Evolutionary conservation across 768 basidiomycete species (phyloP).

Genomic region (Baorangia bicolor): DNA sequence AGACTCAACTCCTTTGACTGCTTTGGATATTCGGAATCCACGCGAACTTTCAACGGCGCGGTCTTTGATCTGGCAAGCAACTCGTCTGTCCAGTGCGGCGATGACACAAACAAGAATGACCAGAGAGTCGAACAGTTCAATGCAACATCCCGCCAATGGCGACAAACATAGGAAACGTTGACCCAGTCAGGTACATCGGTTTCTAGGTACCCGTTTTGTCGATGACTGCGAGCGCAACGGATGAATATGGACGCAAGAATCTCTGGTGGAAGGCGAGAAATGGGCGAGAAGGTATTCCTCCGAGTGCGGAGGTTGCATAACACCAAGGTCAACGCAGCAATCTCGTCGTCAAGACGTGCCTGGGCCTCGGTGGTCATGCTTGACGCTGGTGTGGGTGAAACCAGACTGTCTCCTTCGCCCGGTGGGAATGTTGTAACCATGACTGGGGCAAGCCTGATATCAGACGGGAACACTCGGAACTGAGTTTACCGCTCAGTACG

Average conservation of each 20-base stretch:
- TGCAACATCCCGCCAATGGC: conserved; percentile 45
- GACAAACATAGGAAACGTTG: conserved; percentile 25
- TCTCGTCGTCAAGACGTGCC: conserved; percentile 20
- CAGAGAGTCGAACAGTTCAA: conserved; percentile 42
- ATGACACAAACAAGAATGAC: conserved; percentile 35
- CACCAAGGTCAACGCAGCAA: conserved; percentile 7
- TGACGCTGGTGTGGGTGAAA: not conserved
- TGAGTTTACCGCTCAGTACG: not conserved
- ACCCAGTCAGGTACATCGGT: conserved; percentile 21
- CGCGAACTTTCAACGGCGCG: conserved; percentile 27
- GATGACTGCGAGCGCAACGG: conserved; percentile 1
- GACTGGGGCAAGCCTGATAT: not conserved
- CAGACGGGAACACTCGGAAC: no score
- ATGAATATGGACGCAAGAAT: conserved; percentile 24
- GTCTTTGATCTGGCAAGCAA: conserved; percentile 47
- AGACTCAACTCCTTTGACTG: conserved; percentile 26
- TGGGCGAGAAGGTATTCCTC: conserved; percentile 16
- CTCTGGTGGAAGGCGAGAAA: conserved; percentile 24
- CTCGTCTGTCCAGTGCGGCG: conserved; percentile 39
- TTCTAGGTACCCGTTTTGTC: not conserved
- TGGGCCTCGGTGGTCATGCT: not conserved
- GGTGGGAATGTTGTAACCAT: not conserved
- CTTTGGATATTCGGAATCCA: conserved; percentile 30
- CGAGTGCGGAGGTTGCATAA: conserved; percentile 16
- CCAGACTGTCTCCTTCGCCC: not conserved